phyloP scores from a whole-genome alignment of 2,329 filamentous ascomycete genomes.

The Teratosphaeria viscida region DNA sequence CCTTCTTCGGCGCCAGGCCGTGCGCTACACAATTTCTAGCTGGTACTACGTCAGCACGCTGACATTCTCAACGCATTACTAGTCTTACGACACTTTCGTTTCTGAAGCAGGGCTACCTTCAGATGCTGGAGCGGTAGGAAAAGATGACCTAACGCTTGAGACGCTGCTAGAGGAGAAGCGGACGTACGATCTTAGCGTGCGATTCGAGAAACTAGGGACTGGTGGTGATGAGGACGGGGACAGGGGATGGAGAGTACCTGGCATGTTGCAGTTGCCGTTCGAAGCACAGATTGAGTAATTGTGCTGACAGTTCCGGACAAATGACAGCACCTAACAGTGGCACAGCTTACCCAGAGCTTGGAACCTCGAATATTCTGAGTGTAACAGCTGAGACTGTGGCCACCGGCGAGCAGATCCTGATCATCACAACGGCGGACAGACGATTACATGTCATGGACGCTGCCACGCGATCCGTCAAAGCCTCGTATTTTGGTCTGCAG shows the following conservation, averaged over 20 bases:
- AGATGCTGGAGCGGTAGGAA: constrained; percentile 35
- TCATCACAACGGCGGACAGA: constrained; percentile 38
- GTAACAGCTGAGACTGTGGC: background rate
- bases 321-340: background rate
- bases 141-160: constrained; percentile 46
- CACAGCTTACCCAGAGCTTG: background rate
- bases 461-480: constrained; percentile 23
- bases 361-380: constrained; percentile 1
- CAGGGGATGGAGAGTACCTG: constrained; percentile 36
- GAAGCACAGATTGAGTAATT: constrained; percentile 1
- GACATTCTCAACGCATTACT: constrained; percentile 5
- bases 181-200: constrained; percentile 44
- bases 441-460: constrained; percentile 39
- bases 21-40: background rate
- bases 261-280: constrained; percentile 34
- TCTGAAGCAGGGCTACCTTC: constrained; percentile 44
- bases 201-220: constrained; percentile 46
- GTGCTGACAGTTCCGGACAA: background rate
- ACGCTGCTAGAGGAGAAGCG: constrained; percentile 51
- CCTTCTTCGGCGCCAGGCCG: background rate
- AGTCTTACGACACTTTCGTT: constrained; percentile 50
- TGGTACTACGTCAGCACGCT: background rate
- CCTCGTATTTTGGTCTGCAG: constrained; percentile 31
- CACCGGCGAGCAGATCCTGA: constrained; percentile 16
- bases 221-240: constrained; percentile 18